These are phyloP conservation scores for Hemileia vastatrix DNA, from an alignment of 1,284 basidiomycete species.

Conservation along the genomic window DNA sequence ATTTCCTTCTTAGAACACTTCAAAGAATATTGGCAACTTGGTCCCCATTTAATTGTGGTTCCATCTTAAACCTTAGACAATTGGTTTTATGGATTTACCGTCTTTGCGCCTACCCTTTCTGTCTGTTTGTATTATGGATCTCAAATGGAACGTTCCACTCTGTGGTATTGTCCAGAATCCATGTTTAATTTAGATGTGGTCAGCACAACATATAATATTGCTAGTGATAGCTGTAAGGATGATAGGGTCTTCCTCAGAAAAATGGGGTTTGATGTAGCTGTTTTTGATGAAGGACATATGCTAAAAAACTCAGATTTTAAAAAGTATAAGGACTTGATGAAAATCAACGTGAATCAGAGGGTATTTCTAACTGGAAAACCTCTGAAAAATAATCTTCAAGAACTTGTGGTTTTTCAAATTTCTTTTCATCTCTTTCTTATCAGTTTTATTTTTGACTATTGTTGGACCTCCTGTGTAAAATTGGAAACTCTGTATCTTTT, in stretches of 20 bases:
- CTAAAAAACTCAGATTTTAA: conserved; percentile 96
- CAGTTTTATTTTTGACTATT: conserved; percentile 18
- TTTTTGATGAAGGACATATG: conserved; percentile 92
- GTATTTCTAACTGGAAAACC: conserved; percentile 92
- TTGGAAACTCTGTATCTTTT: neutral
- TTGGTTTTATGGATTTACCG: conserved; percentile 91
- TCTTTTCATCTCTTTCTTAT: conserved; percentile 1
- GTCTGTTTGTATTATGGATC: conserved; percentile 87
- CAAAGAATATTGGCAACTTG: conserved; percentile 63
- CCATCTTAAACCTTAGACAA: conserved; percentile 96
- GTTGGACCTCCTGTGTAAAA: neutral
- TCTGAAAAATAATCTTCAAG: conserved; percentile 71
- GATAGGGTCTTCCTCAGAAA: conserved; percentile 75
- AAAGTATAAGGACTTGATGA: conserved; percentile 78
- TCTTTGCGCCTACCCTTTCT: conserved; percentile 76
- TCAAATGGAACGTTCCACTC: conserved; percentile 70
- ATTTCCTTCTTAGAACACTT: conserved; percentile 89
- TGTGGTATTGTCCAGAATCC: conserved; percentile 57
- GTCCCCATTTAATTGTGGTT: conserved; percentile 88
- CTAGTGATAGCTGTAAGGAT: conserved; percentile 74
- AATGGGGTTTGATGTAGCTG: conserved; percentile 78
- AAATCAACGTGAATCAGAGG: conserved; percentile 77
- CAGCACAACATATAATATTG: conserved; percentile 91
- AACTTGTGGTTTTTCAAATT: conserved; percentile 67
- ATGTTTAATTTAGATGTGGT: conserved; percentile 79